phyloP scores from a whole-genome alignment of 495 filamentous ascomycete genomes.

The Haplographium delicatum region DNA sequence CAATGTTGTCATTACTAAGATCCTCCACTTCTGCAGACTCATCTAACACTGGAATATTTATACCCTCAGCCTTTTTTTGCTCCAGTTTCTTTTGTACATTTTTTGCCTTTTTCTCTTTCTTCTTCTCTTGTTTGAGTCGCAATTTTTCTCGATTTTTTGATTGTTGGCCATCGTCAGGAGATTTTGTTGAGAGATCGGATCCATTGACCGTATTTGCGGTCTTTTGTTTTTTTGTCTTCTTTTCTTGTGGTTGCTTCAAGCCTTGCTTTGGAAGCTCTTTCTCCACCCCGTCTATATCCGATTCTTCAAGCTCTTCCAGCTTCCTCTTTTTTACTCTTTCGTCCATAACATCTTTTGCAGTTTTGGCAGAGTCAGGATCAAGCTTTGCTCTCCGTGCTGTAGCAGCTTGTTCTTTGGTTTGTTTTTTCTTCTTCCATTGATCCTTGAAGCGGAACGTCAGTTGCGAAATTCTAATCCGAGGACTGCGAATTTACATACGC shows the following conservation, averaged over 20 bases:
- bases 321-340: conserved; percentile 74
- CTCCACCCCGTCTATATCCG: conserved; percentile 37
- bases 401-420: conserved; percentile 76
- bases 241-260: conserved; percentile 32
- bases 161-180: background rate
- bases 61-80: conserved; percentile 21
- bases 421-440: conserved; percentile 84
- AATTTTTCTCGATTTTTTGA: conserved; percentile 8
- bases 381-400: conserved; percentile 77
- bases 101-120: conserved; percentile 27
- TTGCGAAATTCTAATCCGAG: background rate
- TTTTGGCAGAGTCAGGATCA: conserved; percentile 74
- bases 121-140: conserved; percentile 20
- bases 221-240: conserved; percentile 28
- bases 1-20: conserved; percentile 22
- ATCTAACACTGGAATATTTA: background rate
- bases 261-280: conserved; percentile 51
- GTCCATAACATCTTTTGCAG: conserved; percentile 79
- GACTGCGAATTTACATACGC: conserved; percentile 55
- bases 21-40: conserved; percentile 3
- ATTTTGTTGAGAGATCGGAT: background rate
- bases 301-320: conserved; percentile 37
- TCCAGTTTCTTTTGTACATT: background rate
- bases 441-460: conserved; percentile 44
- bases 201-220: background rate